Conservation (phyloP, 768 basidiomycete genomes). For the Chalciporus piperatus region DNA sequence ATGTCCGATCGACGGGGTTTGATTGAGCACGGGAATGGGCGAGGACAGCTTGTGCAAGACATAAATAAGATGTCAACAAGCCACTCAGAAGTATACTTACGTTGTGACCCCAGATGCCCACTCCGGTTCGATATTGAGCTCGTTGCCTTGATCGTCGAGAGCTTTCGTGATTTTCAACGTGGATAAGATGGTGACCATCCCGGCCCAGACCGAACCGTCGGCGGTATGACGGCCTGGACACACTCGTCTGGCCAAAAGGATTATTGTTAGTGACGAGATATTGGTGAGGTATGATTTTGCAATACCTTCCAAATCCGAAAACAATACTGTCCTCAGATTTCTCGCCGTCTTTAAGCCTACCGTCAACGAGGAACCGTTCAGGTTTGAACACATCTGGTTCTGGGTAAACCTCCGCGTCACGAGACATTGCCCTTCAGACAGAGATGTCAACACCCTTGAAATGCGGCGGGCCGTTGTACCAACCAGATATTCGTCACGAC, state of each 20-base stretch:
- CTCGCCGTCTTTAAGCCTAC: not conserved
- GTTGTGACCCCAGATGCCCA: conserved; percentile 14
- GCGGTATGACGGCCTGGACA: conserved; percentile 35
- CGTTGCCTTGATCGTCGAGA: conserved; percentile 24
- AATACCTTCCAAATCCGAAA: conserved; percentile 27
- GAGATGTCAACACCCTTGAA: not conserved
- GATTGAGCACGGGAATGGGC: conserved; percentile 15
- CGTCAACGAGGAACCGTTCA: conserved; percentile 28
- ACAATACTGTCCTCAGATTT: not conserved
- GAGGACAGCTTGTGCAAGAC: conserved; percentile 3
- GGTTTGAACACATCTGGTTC: conserved; percentile 29
- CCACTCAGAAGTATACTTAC: conserved; percentile 1
- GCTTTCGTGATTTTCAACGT: conserved; percentile 25
- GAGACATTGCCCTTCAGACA: conserved; percentile 14
- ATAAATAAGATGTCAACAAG: not conserved
- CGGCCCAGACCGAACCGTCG: conserved; percentile 29
- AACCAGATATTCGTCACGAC: conserved; percentile 23
- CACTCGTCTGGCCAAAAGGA: conserved; percentile 12
- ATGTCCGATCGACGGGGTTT: conserved; percentile 3
- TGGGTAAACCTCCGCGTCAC: conserved; percentile 9
- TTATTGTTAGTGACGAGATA: not conserved
- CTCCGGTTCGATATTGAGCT: conserved; percentile 16
- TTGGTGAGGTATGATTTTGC: not conserved
- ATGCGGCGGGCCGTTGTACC: not conserved
- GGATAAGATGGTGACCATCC: conserved; percentile 26